Evolutionary conservation across 495 filamentous ascomycete species (phyloP), one percentile per base, ranked within the genome.

Genomic region (Penicillium bovifimosum): DNA sequence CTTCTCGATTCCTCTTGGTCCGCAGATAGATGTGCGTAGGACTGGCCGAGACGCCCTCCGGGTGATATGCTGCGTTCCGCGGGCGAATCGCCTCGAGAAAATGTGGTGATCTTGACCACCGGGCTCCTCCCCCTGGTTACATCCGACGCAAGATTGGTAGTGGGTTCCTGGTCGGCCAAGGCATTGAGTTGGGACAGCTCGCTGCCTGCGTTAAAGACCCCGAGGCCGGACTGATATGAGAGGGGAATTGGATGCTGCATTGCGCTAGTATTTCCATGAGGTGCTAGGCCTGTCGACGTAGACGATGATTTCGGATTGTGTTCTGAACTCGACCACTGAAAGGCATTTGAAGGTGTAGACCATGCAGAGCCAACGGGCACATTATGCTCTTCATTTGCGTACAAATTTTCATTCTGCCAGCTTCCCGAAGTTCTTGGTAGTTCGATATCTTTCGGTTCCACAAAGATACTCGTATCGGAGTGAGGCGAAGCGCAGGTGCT

Each of bases 11-110:
- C 71, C 38, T 60, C 70, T 9, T 66, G 41, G 9, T 59, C 44
- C 9, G 73, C 73, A 9, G 73, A 70, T 16, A 79, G 63, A 52
- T 76, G 71, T 6, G 59, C 61, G 5, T 67, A 68, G 8, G 72
- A 71, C 51, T 70, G 67, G 49, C 69, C 67, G 10, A 54, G 61
- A 26, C 63, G 66, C 54, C 66, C 56, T 28, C 53, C 53, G n/a
- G 60, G 52, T 11, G 53, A 53, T 9, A 39, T 29, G 18, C 64
- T 33, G 18, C 64, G 64, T 31, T 66, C 60, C 35, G 65, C 65
- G 5, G 77, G 77, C 2, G 76, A 80, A 55, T 80, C 77, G 3
- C 77, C 77, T 27, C 76, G 68, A 27, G 70, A 70, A 39, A 71
- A 71, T 33, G 53, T 72, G 31, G 70, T 68, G 9, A 80, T 66